Percentiles rank a stretch among this genome's conserved stretches.
Conservation (phyloP, 202 grass and related monocot genomes). For the Hordeum pubiflorum region DNA sequence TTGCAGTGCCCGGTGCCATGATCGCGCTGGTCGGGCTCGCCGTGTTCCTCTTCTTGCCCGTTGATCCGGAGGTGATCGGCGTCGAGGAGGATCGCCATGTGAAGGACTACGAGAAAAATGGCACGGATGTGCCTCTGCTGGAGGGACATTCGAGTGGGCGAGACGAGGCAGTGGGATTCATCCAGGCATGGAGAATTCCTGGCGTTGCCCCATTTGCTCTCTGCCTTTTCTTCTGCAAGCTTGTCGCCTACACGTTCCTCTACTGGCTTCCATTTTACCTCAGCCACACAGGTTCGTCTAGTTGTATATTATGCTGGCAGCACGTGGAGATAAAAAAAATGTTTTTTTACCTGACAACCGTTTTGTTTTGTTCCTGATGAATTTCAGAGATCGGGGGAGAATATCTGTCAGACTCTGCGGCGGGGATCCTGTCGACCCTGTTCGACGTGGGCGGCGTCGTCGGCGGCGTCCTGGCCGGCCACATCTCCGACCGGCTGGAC, state of each 20-base stretch:
- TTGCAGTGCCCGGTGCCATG: constrained; percentile 50
- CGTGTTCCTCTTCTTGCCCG: constrained; percentile 63
- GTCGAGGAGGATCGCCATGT: constrained; percentile 35
- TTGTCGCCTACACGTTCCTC: constrained; percentile 93
- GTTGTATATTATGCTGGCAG: neutral
- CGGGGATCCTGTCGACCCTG: constrained; percentile 67
- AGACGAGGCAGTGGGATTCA: constrained; percentile 65
- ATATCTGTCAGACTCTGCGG: constrained; percentile 63
- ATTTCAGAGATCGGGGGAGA: constrained; percentile 67
- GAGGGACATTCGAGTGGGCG: constrained; percentile 7
- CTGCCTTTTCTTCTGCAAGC: constrained; percentile 95
- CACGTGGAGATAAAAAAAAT: neutral
- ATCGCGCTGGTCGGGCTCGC: constrained; percentile 55
- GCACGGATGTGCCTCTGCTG: constrained; percentile 42
- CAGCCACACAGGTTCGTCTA: constrained; percentile 80
- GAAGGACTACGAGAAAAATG: constrained; percentile 40
- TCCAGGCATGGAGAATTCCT: constrained; percentile 88
- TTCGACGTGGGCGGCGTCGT: constrained; percentile 88
- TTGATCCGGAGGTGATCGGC: constrained; percentile 57
- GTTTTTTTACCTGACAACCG: neutral
- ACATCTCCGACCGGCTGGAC: constrained; percentile 79
- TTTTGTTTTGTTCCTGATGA: neutral
- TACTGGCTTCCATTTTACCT: constrained; percentile 98
- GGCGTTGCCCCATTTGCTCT: constrained; percentile 88
- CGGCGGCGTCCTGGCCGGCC: constrained; percentile 73